Conservation (phyloP, 2,329 filamentous ascomycete species). For the Lasiodiplodia sp. region DNA sequence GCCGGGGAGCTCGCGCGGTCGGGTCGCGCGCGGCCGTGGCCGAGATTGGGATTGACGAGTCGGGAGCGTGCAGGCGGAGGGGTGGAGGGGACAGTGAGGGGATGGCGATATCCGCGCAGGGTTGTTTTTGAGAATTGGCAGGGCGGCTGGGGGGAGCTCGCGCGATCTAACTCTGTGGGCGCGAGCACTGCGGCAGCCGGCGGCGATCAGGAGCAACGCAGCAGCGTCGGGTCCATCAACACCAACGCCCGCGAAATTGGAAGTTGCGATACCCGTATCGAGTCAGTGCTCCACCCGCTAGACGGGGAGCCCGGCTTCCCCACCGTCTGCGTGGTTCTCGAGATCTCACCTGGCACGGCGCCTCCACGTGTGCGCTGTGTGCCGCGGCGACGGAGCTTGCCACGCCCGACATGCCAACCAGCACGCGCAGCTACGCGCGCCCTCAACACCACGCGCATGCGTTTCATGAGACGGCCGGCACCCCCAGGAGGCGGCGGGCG, state of each 20-base stretch:
- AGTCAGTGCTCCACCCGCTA: constrained; percentile 16
- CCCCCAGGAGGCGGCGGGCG: constrained; percentile 10
- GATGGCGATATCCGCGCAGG: constrained; percentile 22
- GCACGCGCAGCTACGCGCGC: neutral
- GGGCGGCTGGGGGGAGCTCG: constrained; percentile 15
- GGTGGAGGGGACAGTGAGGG: constrained; percentile 5
- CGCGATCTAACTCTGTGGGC: constrained; percentile 18
- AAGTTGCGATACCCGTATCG: constrained; percentile 18
- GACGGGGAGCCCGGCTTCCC: constrained; percentile 13
- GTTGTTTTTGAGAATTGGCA: constrained; percentile 20
- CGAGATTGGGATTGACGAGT: constrained; percentile 27
- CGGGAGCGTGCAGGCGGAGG: constrained; percentile 12
- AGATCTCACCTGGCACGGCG: constrained; percentile 5
- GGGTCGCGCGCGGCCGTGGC: constrained; percentile 20
- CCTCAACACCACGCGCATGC: constrained; percentile 21
- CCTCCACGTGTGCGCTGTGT: constrained; percentile 16
- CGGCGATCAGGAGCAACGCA: constrained; percentile 25
- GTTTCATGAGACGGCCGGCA: constrained; percentile 27
- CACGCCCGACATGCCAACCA: neutral
- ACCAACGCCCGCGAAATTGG: constrained; percentile 19
- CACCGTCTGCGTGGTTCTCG: constrained; percentile 8
- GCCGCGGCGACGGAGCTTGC: constrained; percentile 13
- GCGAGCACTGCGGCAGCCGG: constrained; percentile 6
- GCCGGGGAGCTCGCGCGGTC: constrained; percentile 2
- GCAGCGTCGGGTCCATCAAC: constrained; percentile 8